phyloP scores from a whole-genome alignment of 345 rosid genomes.

The Cochlearia excelsa region DNA sequence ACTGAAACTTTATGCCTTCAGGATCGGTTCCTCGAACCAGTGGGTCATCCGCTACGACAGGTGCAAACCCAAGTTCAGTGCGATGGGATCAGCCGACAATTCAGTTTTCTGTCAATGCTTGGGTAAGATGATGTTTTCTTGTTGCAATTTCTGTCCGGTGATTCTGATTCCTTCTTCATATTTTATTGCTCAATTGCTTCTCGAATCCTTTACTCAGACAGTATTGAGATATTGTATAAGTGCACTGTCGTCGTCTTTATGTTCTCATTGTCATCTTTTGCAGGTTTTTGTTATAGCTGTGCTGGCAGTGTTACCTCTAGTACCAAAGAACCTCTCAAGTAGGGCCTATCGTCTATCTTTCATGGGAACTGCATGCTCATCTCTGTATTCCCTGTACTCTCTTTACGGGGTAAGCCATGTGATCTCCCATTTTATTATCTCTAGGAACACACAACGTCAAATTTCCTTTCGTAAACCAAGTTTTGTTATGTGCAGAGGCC shows the following conservation, averaged over 20 bases:
- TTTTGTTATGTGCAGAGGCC: slow-evolving; percentile 58
- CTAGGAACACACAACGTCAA: slow-evolving; percentile 10
- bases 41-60: slow-evolving; percentile 56
- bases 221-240: neutral
- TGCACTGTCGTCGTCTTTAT: neutral
- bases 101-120: slow-evolving; percentile 96
- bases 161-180: no score
- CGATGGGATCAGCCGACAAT: slow-evolving; percentile 91
- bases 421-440: slow-evolving; percentile 8
- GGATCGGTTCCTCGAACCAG: slow-evolving; percentile 68
- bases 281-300: slow-evolving; percentile 88
- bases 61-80: slow-evolving; percentile 53
- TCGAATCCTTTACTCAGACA: neutral
- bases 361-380: slow-evolving; percentile 89
- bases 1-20: slow-evolving; percentile 29
- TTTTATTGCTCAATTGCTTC: neutral
- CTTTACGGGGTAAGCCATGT: slow-evolving; percentile 68
- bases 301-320: slow-evolving; percentile 80
- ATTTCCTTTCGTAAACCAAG: slow-evolving; percentile 21
- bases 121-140: slow-evolving; percentile 49
- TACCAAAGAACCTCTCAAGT: slow-evolving; percentile 66
- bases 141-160: neutral
- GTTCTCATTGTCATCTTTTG: slow-evolving; percentile 28
- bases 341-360: slow-evolving; percentile 89
- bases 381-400: slow-evolving; percentile 80